A percentile compares a stretch with the other conserved stretches of the same genome.
phyloP scores from a whole-genome alignment of 352 stramenopile genomes.

The Pythium utonaiense region DNA sequence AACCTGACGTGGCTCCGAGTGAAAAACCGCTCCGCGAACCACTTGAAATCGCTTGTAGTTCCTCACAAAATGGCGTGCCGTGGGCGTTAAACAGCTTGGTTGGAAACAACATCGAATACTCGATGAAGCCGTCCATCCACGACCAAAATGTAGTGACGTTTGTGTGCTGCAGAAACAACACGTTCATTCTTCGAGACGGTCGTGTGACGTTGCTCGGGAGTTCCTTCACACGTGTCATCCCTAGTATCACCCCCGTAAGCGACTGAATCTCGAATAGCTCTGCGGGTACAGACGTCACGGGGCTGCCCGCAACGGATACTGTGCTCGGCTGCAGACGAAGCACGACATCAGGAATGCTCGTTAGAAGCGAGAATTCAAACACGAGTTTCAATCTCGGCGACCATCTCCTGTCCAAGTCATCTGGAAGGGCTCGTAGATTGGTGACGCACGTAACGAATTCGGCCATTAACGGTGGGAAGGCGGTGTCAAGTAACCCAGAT shows the following conservation, averaged over 20 bases:
- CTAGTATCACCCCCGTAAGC: neutral
- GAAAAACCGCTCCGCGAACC: neutral
- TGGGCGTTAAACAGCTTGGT: slow-evolving; percentile 1
- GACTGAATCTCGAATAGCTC: neutral
- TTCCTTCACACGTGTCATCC: neutral
- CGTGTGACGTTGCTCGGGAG: neutral
- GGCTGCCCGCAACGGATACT: neutral
- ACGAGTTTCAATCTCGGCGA: neutral
- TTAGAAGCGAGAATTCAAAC: neutral
- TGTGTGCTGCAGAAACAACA: neutral
- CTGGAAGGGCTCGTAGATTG: neutral
- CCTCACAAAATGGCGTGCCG: slow-evolving; percentile 2
- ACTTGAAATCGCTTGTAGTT: neutral
- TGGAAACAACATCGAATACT: neutral
- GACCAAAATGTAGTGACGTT: slow-evolving; percentile 9
- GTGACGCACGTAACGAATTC: neutral
- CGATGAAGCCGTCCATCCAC: slow-evolving; percentile 2
- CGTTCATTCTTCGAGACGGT: neutral
- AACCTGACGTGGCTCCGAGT: too few species aligned
- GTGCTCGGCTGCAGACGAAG: neutral
- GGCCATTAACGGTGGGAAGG: neutral
- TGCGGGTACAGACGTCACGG: neutral
- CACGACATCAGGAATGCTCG: neutral
- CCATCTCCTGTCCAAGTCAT: slow-evolving; percentile 1
- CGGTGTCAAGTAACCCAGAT: neutral